Evolutionary conservation across 306 rosid genomes (phyloP), one percentile per base, ranked within the genome.

Genomic region (Cicer bijugum): DNA sequence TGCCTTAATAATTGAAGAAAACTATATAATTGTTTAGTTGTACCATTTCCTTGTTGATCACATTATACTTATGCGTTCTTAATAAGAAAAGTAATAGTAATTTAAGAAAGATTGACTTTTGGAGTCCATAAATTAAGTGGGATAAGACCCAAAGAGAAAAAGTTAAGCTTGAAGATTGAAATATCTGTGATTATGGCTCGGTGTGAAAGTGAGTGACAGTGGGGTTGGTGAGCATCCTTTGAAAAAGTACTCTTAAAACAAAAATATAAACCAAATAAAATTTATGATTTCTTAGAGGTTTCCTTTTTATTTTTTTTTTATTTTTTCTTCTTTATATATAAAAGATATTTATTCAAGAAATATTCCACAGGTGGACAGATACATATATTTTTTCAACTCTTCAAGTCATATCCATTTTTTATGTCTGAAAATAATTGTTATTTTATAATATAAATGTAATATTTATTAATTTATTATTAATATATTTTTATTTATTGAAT

Each of bases 1-100:
- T 79, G 82, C 76, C 84, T 20, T 76, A 66, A 83, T 83, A 71
- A 83, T 79, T 71, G 81, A 73, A 43, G 42, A 7, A 56, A 60
- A 47, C 3, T 23, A 51, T 38, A 63, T 69, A 83, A 78, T 50
- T 16, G 37, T 52, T 33, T 70, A 62, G 17, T 38, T 67, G 85
- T 75, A 28, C 78, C 67, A 47, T 28, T 64, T 55, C 14, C 7
- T 16, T 61, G 12, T 45, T 37, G 20, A 53, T 70, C 4, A 51
- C 52, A 75, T 61, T 45, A 50, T 48, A 40, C 48, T 17, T 53
- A 44, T 9, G 46, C 77, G 78, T 20, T 83, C 71, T 69, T 78
- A 51, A 5, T 65, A 76, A 44, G 45, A 59, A 75, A 74, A 46
- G 67, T 23, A 69, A 43, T 4, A 46, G 67, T 37, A 69, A 43